Conservation (phyloP, 176 grass and related monocot genomes). For the Hyparrhenia diplandra region DNA sequence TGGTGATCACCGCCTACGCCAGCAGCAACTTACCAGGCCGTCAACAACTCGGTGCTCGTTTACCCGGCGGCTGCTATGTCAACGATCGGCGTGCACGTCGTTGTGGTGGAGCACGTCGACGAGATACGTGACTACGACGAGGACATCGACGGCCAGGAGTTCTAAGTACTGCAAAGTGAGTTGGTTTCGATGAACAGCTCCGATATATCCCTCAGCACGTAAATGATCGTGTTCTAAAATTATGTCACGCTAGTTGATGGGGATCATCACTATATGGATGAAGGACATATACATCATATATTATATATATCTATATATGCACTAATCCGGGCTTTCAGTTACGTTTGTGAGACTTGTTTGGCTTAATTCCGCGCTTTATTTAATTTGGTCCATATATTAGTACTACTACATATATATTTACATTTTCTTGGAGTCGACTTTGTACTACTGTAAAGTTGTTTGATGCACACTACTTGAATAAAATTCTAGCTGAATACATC, state of each 20-base stretch:
- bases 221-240: background rate
- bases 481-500: background rate
- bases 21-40: constrained; percentile 98
- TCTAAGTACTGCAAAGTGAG: background rate
- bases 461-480: background rate
- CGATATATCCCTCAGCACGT: background rate
- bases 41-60: constrained; percentile 89
- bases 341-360: background rate
- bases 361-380: background rate
- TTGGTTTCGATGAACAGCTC: background rate
- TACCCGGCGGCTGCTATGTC: constrained; percentile 56
- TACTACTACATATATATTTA: background rate
- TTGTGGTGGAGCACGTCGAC: constrained; percentile 49
- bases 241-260: background rate
- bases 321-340: background rate
- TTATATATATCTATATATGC: background rate
- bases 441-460: background rate
- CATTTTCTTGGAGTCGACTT: background rate
- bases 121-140: constrained; percentile 29
- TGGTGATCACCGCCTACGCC: constrained; percentile 46
- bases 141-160: background rate
- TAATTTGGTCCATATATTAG: background rate
- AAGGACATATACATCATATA: background rate
- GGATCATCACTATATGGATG: background rate
- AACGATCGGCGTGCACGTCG: constrained; percentile 73